Conservation (phyloP, 2,329 filamentous ascomycete species). For the Alternaria alternata region DNA sequence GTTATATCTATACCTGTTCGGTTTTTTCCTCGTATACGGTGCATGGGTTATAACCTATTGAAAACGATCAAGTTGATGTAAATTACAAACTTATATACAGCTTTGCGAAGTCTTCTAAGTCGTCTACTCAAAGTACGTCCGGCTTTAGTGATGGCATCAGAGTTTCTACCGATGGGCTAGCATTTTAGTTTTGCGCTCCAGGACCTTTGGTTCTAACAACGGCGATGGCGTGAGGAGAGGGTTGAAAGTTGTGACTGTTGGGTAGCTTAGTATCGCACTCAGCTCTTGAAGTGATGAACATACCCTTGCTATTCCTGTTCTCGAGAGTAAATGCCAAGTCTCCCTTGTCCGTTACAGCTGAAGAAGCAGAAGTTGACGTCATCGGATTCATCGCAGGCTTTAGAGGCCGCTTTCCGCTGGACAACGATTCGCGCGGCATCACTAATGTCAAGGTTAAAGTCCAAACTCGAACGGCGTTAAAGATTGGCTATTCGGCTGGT, state of each 20-base stretch:
- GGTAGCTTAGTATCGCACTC: not conserved
- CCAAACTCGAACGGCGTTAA: not conserved
- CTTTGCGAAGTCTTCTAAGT: not conserved
- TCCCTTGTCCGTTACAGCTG: not conserved
- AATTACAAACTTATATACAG: not conserved
- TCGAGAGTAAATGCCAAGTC: constrained; percentile 18
- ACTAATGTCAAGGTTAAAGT: not conserved
- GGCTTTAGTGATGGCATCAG: not conserved
- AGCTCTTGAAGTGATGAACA: not conserved
- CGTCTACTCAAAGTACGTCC: not conserved
- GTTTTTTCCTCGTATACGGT: no score
- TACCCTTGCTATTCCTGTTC: constrained; percentile 15
- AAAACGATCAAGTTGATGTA: not conserved
- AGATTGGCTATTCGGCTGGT: not conserved
- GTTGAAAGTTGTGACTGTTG: constrained; percentile 23
- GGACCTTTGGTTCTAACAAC: constrained; percentile 25
- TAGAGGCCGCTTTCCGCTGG: constrained; percentile 14
- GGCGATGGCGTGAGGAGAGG: constrained; percentile 29
- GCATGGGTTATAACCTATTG: not conserved
- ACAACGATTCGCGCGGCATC: not conserved
- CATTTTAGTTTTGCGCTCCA: constrained; percentile 22
- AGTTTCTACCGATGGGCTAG: not conserved
- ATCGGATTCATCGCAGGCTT: constrained; percentile 10
- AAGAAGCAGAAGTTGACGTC: constrained; percentile 20
- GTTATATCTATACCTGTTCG: no score